Base-by-base conservation (phyloP, 345 rosid genomes). In the Punica granatum region DNA sequence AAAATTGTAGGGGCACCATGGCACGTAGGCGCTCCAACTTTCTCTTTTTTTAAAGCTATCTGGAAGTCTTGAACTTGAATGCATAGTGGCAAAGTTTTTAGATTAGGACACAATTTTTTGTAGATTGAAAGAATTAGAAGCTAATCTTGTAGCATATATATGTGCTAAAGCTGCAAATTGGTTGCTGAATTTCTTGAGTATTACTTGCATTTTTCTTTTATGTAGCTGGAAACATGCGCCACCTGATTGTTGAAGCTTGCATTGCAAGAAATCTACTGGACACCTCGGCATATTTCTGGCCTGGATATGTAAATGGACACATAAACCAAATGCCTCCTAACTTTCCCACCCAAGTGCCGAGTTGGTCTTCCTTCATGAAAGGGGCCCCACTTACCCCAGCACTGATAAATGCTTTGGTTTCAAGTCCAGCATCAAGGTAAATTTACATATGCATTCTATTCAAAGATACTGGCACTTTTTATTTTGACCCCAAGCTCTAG, bases 221-320 rank as follows among this genome's bases (percentile, higher is more conserved):
- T 80, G 76, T 86, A 94, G 99, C 87, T 81, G 99, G 99, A 78
- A 89, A 94, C 84, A 78, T 94, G 97, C 89, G 92, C 44, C 99
- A 94, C 77, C 82, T 94, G 79, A 91, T 94, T 75, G 92, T 94
- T 51, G 98, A 94, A 88, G 95, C 98, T 69, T 89, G 95, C 79
- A 88, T 91, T 53, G 86, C 97, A 19, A 88, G 99, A 82, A 84
- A 86, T 78, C 46, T 94, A 68, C 76, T 94, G 75, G 97, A 94
- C 75, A 89, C 92, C 1, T 88, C 98, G 10, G 97, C 98, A 63
- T 94, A 94, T 70, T 83, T 81, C 56, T 94, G 97, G 99, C 77
- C 90, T 71, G 99, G 98, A 69, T 94, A 91, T 79, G 98, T 86
- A 67, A 84, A 82, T 78, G 90, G 87, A 49, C 78, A 75, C 51